Base-by-base conservation (phyloP, 1,284 basidiomycete genomes). In the Malassezia restricta region DNA sequence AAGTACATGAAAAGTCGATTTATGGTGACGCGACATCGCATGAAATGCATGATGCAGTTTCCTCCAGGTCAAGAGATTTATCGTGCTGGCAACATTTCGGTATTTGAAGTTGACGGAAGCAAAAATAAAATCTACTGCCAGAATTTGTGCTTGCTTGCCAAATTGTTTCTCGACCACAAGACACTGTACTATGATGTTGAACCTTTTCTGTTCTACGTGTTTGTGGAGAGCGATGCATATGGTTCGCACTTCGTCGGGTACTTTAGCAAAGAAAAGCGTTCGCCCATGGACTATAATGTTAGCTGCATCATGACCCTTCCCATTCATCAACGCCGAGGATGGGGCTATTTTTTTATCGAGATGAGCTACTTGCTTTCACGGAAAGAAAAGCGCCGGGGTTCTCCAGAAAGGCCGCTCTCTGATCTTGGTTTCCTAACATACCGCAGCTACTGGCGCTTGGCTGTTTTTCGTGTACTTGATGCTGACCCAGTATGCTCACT, bases 101-200 rank as follows among this genome's bases (percentile, higher is more conserved):
- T 99, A 51, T 99, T 94, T 68, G 94, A 99, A 74, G 91, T 99
- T 27, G 94, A 98, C 73, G 94, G 94, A 40, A 80, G 92, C 61
- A 90, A 90, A 77, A 95, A 95, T 79, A 98, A 96, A 54, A 96
- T 96, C 66, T 99, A 96, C 75, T 98, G 94, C 73, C 94, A 98
- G 74, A 96, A 99, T 72, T 80, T 99, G n/a, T 98, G 94, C 75
- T 79, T 99, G 50, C 79, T 99, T 29, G 92, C 92, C 52, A 98
- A 96, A 76, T 95, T 96, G 88, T 99, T 98, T 74, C 81, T 99
- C 61, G 91, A 98, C 72, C 92, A 96, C 78, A 99, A 99, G 76
- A 96, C 92, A 17, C 81, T 99, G 40, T 98, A 98, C 76, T 98
- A 99, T 76, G 94, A 99, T 74, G 94, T 98, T 56, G 94, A 98